phyloP scores from a whole-genome alignment of 2,329 filamentous ascomycete species.

The Pyrenochaeta sp. region DNA sequence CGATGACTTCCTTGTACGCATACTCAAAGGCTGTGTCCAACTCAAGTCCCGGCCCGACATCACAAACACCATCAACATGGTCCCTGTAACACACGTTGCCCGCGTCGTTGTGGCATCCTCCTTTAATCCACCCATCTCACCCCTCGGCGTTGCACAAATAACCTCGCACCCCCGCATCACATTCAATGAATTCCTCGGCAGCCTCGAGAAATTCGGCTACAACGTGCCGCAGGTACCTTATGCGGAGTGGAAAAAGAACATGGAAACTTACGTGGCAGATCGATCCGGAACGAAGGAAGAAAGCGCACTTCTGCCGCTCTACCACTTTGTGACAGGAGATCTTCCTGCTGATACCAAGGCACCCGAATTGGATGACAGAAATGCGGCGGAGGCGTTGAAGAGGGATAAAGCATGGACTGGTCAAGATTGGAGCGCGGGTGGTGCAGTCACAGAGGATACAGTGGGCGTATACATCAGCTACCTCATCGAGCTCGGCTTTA shows the following conservation, averaged over 20 bases:
- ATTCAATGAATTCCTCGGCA: conserved; percentile 79
- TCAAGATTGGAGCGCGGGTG: conserved; percentile 64
- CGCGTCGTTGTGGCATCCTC: conserved; percentile 79
- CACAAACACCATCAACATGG: conserved; percentile 85
- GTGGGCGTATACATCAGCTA: conserved; percentile 72
- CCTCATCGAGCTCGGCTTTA: conserved; percentile 69
- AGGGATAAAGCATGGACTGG: conserved; percentile 68
- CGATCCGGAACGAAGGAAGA: conserved; percentile 67
- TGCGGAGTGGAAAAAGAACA: conserved; percentile 70
- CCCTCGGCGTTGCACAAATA: conserved; percentile 74
- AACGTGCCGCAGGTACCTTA: conserved; percentile 72
- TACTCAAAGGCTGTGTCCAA: conserved; percentile 89
- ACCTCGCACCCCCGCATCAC: conserved; percentile 80
- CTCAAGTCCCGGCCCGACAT: conserved; percentile 77
- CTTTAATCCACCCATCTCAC: conserved; percentile 67
- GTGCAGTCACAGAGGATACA: conserved; percentile 66
- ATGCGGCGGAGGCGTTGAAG: conserved; percentile 71
- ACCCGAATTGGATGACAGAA: conserved; percentile 76
- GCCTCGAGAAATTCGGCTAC: conserved; percentile 78
- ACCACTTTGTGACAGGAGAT: conserved; percentile 75
- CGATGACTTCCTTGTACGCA: conserved; percentile 89
- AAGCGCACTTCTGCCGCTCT: conserved; percentile 74
- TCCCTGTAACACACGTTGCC: conserved; percentile 85
- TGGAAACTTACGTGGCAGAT: conserved; percentile 73
- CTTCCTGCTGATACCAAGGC: conserved; percentile 75